Percentiles rank a stretch among this genome's conserved stretches.
These are phyloP conservation scores for Tetrahymena borealis DNA, from an alignment of 73 alveolate species.

Conservation along the genomic window DNA sequence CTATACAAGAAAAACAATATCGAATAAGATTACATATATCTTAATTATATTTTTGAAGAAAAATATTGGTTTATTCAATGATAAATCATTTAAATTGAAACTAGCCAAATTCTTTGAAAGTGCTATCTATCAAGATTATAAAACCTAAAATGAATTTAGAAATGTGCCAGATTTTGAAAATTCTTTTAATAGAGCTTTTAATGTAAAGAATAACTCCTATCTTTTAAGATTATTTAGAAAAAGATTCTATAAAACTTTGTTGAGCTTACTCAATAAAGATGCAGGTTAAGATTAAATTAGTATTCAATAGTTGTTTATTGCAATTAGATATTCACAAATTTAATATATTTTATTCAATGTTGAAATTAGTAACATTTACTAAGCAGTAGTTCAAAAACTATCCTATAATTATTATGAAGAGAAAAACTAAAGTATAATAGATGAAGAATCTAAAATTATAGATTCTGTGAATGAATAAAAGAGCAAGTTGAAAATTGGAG, in stretches of 20 bases:
- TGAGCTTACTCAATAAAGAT: neutral
- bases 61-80: neutral
- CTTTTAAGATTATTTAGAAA: neutral
- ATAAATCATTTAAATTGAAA: no score
- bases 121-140: no score
- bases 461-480: neutral
- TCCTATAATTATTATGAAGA: neutral
- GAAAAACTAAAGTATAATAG: neutral
- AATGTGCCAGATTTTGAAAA: no score
- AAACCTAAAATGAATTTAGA: no score
- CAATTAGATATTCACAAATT: neutral
- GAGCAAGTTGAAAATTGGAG: neutral
- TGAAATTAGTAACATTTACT: neutral
- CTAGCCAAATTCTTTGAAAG: no score
- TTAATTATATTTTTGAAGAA: neutral
- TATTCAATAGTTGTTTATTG: neutral
- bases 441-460: neutral
- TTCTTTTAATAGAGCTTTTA: no score
- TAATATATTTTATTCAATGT: neutral
- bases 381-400: no score
- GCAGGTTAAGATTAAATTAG: neutral
- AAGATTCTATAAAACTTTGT: neutral
- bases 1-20: neutral
- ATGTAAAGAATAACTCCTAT: no score
- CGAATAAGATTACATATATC: neutral